Conservation (phyloP, 768 basidiomycete species). For the Coprinopsis strossmayeri region DNA sequence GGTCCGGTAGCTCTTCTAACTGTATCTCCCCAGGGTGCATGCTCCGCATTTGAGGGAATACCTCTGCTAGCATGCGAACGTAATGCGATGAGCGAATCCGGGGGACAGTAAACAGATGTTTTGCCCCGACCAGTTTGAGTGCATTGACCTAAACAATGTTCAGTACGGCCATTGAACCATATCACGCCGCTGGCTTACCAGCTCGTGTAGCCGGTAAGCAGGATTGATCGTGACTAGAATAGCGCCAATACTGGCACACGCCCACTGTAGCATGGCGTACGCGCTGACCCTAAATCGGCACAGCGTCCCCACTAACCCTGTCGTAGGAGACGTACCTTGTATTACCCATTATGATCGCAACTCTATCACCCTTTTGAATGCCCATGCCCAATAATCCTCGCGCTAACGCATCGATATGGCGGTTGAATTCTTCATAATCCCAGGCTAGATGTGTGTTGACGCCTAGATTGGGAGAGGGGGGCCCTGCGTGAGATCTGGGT, state of each 20-base stretch:
- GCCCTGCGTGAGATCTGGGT: conserved; percentile 55
- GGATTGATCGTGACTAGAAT: conserved; percentile 81
- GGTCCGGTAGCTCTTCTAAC: conserved; percentile 49
- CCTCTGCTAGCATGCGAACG: conserved; percentile 48
- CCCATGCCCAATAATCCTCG: conserved; percentile 65
- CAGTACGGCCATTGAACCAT: background rate
- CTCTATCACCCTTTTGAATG: conserved; percentile 67
- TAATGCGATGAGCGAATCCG: conserved; percentile 61
- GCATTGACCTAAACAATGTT: conserved; percentile 43
- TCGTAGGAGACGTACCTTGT: conserved; percentile 47
- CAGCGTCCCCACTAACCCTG: background rate
- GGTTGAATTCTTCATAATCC: conserved; percentile 67
- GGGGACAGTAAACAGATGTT: conserved; percentile 70
- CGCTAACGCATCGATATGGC: conserved; percentile 60
- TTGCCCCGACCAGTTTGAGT: conserved; percentile 56
- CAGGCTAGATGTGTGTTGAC: conserved; percentile 54
- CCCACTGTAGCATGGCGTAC: conserved; percentile 82
- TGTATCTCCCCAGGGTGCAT: conserved; percentile 50
- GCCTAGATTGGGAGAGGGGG: conserved; percentile 43
- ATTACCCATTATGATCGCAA: conserved; percentile 82
- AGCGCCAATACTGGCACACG: conserved; percentile 79
- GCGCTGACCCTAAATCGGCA: conserved; percentile 34
- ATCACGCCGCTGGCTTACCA: conserved; percentile 43
- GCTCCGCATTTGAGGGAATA: conserved; percentile 47
- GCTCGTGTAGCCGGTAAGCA: conserved; percentile 65